phyloP scores from a whole-genome alignment of 1,284 basidiomycete genomes.

The Xerocomus alliaceus region DNA sequence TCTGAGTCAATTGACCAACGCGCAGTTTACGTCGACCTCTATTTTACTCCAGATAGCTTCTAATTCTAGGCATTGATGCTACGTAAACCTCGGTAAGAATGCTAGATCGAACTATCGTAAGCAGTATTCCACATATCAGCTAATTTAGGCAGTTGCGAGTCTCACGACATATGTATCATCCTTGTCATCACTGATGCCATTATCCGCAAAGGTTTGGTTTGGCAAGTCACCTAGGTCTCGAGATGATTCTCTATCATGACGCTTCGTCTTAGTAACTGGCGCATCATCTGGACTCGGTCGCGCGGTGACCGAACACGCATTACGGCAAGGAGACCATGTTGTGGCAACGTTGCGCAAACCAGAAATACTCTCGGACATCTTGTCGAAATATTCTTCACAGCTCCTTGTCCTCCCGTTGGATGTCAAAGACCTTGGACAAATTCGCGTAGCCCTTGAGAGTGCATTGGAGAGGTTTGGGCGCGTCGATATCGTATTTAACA shows the following conservation, averaged over 20 bases:
- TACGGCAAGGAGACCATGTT: constrained; percentile 34
- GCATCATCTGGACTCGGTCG: constrained; percentile 37
- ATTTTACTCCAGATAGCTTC: no score
- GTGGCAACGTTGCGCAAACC: constrained; percentile 32
- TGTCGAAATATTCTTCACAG: constrained; percentile 41
- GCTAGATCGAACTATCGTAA: no score
- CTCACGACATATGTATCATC: no score
- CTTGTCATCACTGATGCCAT: neutral
- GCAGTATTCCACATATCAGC: no score
- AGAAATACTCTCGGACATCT: constrained; percentile 26
- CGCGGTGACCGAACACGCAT: constrained; percentile 32
- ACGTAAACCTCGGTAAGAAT: no score
- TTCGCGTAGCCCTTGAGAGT: constrained; percentile 30
- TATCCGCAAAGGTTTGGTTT: constrained; percentile 33
- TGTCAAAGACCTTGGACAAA: constrained; percentile 27
- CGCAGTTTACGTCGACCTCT: no score
- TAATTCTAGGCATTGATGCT: no score
- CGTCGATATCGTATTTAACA: constrained; percentile 45
- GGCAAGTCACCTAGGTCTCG: constrained; percentile 18
- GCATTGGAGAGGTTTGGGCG: constrained; percentile 37
- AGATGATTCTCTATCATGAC: neutral
- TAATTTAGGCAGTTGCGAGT: no score
- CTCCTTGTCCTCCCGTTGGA: constrained; percentile 49
- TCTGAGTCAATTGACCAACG: no score
- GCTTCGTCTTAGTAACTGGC: constrained; percentile 29